phyloP scores from a whole-genome alignment of 148 eudicot genomes.

The Salicornia ramosissima region DNA sequence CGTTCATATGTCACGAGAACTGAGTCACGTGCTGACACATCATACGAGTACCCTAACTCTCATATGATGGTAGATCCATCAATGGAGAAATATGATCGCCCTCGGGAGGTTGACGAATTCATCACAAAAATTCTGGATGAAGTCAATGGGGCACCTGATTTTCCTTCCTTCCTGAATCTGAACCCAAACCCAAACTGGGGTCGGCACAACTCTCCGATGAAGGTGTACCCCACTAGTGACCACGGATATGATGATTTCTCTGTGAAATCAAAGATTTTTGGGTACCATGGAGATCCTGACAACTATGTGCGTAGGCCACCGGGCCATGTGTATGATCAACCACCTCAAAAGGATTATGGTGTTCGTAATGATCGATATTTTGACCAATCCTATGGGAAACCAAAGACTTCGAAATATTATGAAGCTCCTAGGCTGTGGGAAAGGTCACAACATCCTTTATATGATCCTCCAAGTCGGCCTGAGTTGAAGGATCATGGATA shows the following conservation, averaged over 20 bases:
- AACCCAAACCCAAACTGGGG: slow-evolving; percentile 1
- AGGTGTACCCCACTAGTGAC: neutral
- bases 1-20: slow-evolving; percentile 18
- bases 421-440: slow-evolving; percentile 11
- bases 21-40: slow-evolving; percentile 9
- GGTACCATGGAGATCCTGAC: slow-evolving; percentile 17
- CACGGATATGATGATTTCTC: slow-evolving; percentile 3
- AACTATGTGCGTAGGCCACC: neutral
- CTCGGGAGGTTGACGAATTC: slow-evolving; percentile 28
- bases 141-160: slow-evolving; percentile 24
- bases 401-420: slow-evolving; percentile 1
- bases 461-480: neutral
- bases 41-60: slow-evolving; percentile 9
- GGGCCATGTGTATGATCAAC: slow-evolving; percentile 11
- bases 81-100: slow-evolving; percentile 16
- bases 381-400: neutral
- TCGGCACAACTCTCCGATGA: slow-evolving; percentile 4
- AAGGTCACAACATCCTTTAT: neutral
- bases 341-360: slow-evolving; percentile 17
- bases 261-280: slow-evolving; percentile 3
- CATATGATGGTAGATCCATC: neutral
- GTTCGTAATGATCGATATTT: slow-evolving; percentile 5
- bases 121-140: slow-evolving; percentile 26
- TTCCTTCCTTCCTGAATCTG: slow-evolving; percentile 1
- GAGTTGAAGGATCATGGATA: neutral